These are phyloP conservation scores for Aspergillus candidus DNA, from an alignment of 2,329 filamentous ascomycete species.

Conservation along the genomic window DNA sequence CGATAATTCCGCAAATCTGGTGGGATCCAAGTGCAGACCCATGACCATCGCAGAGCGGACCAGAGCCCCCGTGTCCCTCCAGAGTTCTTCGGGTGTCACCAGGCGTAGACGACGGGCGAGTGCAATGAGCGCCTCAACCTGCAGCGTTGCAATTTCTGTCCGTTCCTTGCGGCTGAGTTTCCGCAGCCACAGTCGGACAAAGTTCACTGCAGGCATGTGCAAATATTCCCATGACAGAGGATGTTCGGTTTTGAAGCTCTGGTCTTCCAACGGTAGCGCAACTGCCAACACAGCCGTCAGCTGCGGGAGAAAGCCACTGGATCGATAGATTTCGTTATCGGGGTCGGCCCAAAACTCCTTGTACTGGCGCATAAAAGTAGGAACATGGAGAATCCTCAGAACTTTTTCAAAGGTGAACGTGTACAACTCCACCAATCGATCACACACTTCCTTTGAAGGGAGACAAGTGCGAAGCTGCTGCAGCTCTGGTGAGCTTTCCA, in stretches of 20 bases:
- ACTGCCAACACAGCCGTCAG: constrained; percentile 13
- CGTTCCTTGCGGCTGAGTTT: constrained; percentile 17
- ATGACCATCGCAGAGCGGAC: constrained; percentile 33
- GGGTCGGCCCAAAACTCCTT: constrained; percentile 10
- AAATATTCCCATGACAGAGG: constrained; percentile 14
- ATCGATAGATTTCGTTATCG: constrained; percentile 5
- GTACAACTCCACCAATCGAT: constrained; percentile 13
- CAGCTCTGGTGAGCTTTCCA: constrained; percentile 12
- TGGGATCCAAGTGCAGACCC: constrained; percentile 39
- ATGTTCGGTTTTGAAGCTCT: constrained; percentile 1
- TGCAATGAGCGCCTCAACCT: constrained; percentile 13
- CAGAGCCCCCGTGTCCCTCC: constrained; percentile 41
- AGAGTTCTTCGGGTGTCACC: constrained; percentile 14
- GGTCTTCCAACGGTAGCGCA: constrained; percentile 2
- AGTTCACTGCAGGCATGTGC: constrained; percentile 6
- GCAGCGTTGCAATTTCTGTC: constrained; percentile 15
- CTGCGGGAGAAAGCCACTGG: constrained; percentile 11
- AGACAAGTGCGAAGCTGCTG: constrained; percentile 8
- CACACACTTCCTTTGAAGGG: constrained; percentile 13
- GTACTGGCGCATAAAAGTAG: constrained; percentile 14
- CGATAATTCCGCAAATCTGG: constrained; percentile 27
- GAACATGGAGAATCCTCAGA: constrained; percentile 17
- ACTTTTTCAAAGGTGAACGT: constrained; percentile 15
- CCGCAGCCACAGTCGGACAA: constrained; percentile 12
- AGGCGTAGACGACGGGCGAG: constrained; percentile 12